These are phyloP conservation scores for Phytophthora boehmeriae DNA, from an alignment of 352 stramenopile species.

Conservation along the genomic window DNA sequence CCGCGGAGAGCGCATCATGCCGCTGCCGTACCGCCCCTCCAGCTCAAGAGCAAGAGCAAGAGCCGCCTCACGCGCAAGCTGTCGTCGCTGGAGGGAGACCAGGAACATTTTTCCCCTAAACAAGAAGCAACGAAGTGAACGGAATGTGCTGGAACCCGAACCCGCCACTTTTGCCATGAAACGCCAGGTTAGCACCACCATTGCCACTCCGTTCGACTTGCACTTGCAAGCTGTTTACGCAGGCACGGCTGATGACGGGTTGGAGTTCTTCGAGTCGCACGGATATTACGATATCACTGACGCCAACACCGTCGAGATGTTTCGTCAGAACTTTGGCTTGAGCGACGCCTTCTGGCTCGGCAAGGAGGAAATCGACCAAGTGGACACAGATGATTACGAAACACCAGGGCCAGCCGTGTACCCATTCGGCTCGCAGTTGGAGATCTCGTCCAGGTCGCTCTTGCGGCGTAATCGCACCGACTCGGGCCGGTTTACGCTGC, in stretches of 20 bases:
- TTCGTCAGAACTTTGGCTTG: constrained; percentile 73
- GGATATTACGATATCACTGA: constrained; percentile 85
- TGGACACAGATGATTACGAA: constrained; percentile 14
- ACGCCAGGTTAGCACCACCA: constrained; percentile 11
- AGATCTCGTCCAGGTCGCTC: constrained; percentile 38
- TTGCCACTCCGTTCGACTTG: constrained; percentile 60
- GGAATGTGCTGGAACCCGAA: constrained; percentile 24
- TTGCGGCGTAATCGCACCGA: constrained; percentile 32
- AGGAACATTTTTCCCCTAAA: constrained; percentile 29
- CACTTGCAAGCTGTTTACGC: constrained; percentile 73
- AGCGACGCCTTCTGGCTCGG: constrained; percentile 70
- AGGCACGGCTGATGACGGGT: constrained; percentile 55
- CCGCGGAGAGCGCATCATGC: constrained; percentile 45
- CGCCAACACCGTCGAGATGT: constrained; percentile 85
- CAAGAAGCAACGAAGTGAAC: constrained; percentile 47
- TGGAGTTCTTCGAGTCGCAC: constrained; percentile 82
- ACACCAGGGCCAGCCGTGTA: constrained; percentile 37
- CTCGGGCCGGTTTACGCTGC: constrained; percentile 56
- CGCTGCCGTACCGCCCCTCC: constrained; percentile 18
- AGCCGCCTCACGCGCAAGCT: constrained; percentile 36
- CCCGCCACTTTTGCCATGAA: constrained; percentile 14
- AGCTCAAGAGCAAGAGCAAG: constrained; percentile 30
- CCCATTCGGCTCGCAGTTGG: constrained; percentile 38
- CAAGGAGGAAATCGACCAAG: constrained; percentile 32
- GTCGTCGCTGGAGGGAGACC: constrained; percentile 38